These are phyloP conservation scores for Tubosaeta brunneosetosa DNA, from an alignment of 768 basidiomycete genomes.

Conservation along the genomic window DNA sequence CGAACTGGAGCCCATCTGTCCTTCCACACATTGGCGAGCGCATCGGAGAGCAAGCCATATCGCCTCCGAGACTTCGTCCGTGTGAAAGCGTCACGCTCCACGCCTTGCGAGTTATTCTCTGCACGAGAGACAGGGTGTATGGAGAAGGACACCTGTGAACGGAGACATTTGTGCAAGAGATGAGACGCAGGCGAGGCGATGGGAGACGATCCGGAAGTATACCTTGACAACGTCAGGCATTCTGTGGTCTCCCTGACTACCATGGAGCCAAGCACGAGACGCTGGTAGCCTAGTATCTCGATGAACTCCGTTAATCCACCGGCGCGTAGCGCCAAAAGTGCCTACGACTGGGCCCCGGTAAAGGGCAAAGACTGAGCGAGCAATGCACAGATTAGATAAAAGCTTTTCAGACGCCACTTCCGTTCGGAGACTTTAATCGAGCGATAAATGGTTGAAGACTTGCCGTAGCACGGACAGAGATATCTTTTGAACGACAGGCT, in stretches of 20 bases:
- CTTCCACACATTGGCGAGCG: conserved; percentile 56
- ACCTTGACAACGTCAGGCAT: conserved; percentile 27
- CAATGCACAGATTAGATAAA: conserved; percentile 46
- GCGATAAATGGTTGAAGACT: conserved; percentile 51
- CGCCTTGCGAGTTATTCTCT: conserved; percentile 29
- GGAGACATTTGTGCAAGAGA: conserved; percentile 54
- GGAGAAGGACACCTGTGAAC: conserved; percentile 51
- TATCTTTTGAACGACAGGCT: conserved; percentile 34
- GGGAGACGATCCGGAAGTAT: conserved; percentile 28
- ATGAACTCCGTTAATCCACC: conserved; percentile 20
- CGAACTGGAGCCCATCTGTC: conserved; percentile 22
- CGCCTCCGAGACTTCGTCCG: conserved; percentile 60
- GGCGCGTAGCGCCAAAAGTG: conserved; percentile 40
- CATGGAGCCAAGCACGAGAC: conserved; percentile 49
- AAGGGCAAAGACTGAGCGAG: conserved; percentile 41
- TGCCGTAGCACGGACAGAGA: conserved; percentile 41
- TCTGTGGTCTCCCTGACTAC: conserved; percentile 50
- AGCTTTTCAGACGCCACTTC: conserved; percentile 29
- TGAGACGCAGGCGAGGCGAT: conserved; percentile 48
- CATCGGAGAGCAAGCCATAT: conserved; percentile 49
- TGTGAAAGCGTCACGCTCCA: conserved; percentile 50
- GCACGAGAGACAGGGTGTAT: conserved; percentile 36
- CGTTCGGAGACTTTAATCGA: not conserved
- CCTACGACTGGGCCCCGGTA: conserved; percentile 38
- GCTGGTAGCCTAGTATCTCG: conserved; percentile 43